Percentiles rank a stretch among this genome's conserved stretches.
Evolutionary conservation across 352 stramenopile genomes (phyloP).

Genomic region (Pythium rishiriense): DNA sequence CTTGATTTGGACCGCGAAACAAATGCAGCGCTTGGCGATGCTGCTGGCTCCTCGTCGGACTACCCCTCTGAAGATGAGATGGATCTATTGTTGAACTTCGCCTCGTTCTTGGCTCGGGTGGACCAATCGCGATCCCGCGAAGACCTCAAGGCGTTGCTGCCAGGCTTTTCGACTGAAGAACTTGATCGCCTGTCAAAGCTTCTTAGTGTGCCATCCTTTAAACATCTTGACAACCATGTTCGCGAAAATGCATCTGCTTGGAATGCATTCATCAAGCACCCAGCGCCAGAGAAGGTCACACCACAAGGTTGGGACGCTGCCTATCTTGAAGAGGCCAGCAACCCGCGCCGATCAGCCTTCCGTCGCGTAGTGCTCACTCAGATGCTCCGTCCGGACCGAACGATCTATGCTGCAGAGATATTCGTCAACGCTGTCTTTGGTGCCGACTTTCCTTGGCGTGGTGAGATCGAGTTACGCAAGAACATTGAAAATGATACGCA

Average conservation of each 20-base stretch:
- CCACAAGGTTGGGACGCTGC: constrained; percentile 61
- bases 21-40: constrained; percentile 34
- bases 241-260: constrained; percentile 60
- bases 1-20: constrained; percentile 73
- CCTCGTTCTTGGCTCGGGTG: constrained; percentile 45
- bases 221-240: constrained; percentile 74
- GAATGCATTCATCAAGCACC: constrained; percentile 79
- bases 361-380: constrained; percentile 81
- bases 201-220: constrained; percentile 71
- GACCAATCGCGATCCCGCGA: constrained; percentile 38
- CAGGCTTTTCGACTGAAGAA: constrained; percentile 62
- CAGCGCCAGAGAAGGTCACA: constrained; percentile 71
- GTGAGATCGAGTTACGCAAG: constrained; percentile 92
- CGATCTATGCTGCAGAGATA: constrained; percentile 75
- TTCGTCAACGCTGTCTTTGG: constrained; percentile 90
- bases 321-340: constrained; percentile 36
- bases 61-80: constrained; percentile 71
- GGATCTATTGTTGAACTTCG: constrained; percentile 65
- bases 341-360: constrained; percentile 69
- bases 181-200: constrained; percentile 89
- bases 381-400: constrained; percentile 88
- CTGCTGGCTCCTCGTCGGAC: constrained; percentile 41
- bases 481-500: constrained; percentile 93
- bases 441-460: constrained; percentile 92
- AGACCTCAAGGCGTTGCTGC: constrained; percentile 52